Evolutionary conservation across 805 yeast species (phyloP), one percentile per base, ranked within the genome.

Genomic region (Yamadazyma paraphyllophila): DNA sequence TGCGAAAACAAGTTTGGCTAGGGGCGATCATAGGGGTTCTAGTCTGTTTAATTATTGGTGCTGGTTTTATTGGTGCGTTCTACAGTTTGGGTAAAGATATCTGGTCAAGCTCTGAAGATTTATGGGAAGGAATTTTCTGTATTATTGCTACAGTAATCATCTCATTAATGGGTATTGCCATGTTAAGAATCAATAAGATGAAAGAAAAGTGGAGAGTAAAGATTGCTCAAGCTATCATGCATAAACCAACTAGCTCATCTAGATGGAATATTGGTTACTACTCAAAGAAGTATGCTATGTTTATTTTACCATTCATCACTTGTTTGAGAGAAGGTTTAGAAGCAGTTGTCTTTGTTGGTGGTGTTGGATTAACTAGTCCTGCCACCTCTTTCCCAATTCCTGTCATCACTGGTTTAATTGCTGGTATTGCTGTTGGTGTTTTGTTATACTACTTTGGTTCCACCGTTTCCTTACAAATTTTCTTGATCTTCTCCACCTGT

Each of bases 61-160:
- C 87, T 69, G 96, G 90, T 46, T 91, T 92, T 70, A 91, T 92
- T 63, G 99, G 96, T 66, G 90, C 89, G 16, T 92, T 88, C 73
- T 92, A 92, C 65, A 70, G 86, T 31, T 74, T 86, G 41, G 83
- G 85, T 52, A 79, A 79, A 44, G 95, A 92, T 77, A 78, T 92
- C 53, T 92, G 96, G 87, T 76, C 92, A 41, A 62, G 66, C 10
- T 82, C 96, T 15, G 99, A 92, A 66, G 97, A 92, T 65, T 66
- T 92, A 47, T 92, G 98, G 98, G 99, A 92, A 77, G 98, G 97
- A 73, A 75, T 88, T 47, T 90, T 92, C 64, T 88, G 95, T 69
- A 71, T 92, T 54, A 82, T 92, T 65, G 99, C 98, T 2, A 81
- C 96, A 0, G 71, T 88, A 39, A 80, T 92, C 81, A 92, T 92